Base-by-base conservation (phyloP, 176 grass and related monocot genomes). In the Rhipidocladum racemiflorum region DNA sequence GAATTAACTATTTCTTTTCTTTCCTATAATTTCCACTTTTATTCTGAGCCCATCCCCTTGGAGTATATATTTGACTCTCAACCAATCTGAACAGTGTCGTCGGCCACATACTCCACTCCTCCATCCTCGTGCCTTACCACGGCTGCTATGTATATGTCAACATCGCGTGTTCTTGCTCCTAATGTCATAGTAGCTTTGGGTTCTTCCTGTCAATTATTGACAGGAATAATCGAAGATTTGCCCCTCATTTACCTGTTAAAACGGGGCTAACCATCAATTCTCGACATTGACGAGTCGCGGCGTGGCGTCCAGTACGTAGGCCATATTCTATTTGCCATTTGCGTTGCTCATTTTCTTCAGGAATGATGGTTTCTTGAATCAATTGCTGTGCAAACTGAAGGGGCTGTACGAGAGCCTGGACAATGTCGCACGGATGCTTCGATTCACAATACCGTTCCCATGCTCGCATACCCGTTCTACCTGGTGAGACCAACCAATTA, bases 271-370 rank as follows among this genome's bases (percentile, higher is more conserved):
- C n/a, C n/a, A n/a, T n/a, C n/a, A n/a, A n/a, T n/a, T n/a, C n/a
- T n/a, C n/a, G n/a, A n/a, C n/a, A n/a, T n/a, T n/a, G n/a, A 97
- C 20, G 94, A 97, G 35, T 93, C 91, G 1, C 90, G 91, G 87
- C 87, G 1, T 93, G 91, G 87, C 87, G 90, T 54, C 91, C 91
- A 17, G 91, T 93, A 76, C 6, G 69, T 82, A 24, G 16, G n/a
- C 74, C 70, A 39, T 20, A 10, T 30, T 7, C 62, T 75, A 1
- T 38, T 38, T 35, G 59, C 21, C 23, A 7, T 38, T 38, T 35
- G 59, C 15, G 24, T 69, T 46, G 70, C 28, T 9, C 3, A 36
- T 34, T 45, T 79, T 65, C 25, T 64, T 65, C 11, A 24, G 43
- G 17, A 34, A n/a, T 35, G 0, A 23, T 15, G 5, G 0, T 48